These are phyloP conservation scores for Thielaviopsis musarum DNA, from an alignment of 2,329 filamentous ascomycete genomes.

Conservation along the genomic window DNA sequence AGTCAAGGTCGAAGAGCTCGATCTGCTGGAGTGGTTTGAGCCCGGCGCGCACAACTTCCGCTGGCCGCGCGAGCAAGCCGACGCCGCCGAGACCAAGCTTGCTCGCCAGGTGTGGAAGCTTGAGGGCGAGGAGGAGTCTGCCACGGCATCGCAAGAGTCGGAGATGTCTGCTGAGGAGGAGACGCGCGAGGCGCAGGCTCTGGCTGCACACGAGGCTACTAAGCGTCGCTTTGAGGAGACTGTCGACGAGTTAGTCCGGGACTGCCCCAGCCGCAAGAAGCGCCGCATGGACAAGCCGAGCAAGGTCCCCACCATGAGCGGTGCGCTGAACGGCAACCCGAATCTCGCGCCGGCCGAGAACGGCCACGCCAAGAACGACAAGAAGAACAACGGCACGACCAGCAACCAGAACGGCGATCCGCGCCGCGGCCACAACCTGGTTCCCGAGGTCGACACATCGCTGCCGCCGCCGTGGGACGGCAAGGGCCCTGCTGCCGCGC, in stretches of 20 bases:
- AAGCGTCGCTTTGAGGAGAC: conserved; percentile 42
- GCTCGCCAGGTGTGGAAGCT: conserved; percentile 55
- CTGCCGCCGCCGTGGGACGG: conserved; percentile 40
- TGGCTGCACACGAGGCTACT: conserved; percentile 37
- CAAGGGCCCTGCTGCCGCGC: conserved; percentile 57
- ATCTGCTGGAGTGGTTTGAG: conserved; percentile 71
- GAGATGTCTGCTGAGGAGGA: conserved; percentile 32
- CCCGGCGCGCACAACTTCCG: conserved; percentile 63
- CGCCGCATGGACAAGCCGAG: conserved; percentile 16
- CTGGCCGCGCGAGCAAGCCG: conserved; percentile 68
- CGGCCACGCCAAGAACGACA: background rate
- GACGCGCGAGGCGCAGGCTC: conserved; percentile 35
- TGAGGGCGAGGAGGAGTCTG: conserved; percentile 36
- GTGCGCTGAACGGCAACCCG: conserved; percentile 8
- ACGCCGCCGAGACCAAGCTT: conserved; percentile 55
- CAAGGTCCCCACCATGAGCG: conserved; percentile 14
- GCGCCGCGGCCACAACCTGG: conserved; percentile 34
- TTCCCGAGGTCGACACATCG: conserved; percentile 30
- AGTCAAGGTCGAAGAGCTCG: conserved; percentile 61
- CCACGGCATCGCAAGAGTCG: conserved; percentile 24
- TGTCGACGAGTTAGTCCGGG: conserved; percentile 39
- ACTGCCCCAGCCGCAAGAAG: conserved; percentile 21
- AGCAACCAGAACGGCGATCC: conserved; percentile 5
- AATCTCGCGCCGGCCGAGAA: background rate
- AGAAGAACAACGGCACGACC: background rate